phyloP scores from a whole-genome alignment of 108 stramenopile species.

The Phaeodactylum tricornutum region DNA sequence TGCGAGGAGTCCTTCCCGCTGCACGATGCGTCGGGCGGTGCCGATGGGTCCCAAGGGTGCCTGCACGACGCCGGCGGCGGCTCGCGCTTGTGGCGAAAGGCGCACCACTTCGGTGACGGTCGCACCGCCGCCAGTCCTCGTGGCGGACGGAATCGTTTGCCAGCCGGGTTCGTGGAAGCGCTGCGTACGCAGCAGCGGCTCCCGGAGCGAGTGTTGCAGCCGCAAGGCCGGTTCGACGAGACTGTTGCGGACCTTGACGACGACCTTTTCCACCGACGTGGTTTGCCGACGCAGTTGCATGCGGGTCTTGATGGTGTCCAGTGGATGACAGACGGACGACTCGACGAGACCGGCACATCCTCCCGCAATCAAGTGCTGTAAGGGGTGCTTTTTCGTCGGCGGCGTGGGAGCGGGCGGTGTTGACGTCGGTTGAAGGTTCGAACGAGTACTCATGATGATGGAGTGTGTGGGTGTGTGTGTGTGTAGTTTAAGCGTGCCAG shows the following conservation, averaged over 20 bases:
- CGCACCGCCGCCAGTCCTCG: slow-evolving; percentile 2
- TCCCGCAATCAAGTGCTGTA: slow-evolving; percentile 82
- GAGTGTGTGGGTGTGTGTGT: no score
- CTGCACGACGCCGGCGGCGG: slow-evolving; percentile 12
- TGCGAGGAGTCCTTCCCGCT: slow-evolving; percentile 88
- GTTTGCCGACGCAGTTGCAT: slow-evolving; percentile 84
- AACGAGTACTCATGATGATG: no score
- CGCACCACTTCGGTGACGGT: slow-evolving; percentile 4
- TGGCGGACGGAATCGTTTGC: slow-evolving; percentile 1
- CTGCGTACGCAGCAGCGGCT: slow-evolving; percentile 11
- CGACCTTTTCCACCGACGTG: slow-evolving; percentile 22
- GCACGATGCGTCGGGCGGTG: slow-evolving; percentile 76
- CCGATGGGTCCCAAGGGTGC: slow-evolving; percentile 67
- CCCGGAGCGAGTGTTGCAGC: slow-evolving; percentile 21
- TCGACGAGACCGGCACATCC: slow-evolving; percentile 92
- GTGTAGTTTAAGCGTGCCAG: no score
- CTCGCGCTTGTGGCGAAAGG: slow-evolving; percentile 9
- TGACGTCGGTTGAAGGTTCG: no score
- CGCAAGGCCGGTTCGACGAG: slow-evolving; percentile 39
- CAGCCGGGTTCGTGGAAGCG: slow-evolving; percentile 16
- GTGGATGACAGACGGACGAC: slow-evolving; percentile 84
- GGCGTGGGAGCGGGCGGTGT: no score
- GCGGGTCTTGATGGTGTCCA: slow-evolving; percentile 91
- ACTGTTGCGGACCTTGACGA: slow-evolving; percentile 20
- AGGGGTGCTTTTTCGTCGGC: slow-evolving; percentile 73